phyloP scores from a whole-genome alignment of 441 rosid genomes.

The Populus hybrid region DNA sequence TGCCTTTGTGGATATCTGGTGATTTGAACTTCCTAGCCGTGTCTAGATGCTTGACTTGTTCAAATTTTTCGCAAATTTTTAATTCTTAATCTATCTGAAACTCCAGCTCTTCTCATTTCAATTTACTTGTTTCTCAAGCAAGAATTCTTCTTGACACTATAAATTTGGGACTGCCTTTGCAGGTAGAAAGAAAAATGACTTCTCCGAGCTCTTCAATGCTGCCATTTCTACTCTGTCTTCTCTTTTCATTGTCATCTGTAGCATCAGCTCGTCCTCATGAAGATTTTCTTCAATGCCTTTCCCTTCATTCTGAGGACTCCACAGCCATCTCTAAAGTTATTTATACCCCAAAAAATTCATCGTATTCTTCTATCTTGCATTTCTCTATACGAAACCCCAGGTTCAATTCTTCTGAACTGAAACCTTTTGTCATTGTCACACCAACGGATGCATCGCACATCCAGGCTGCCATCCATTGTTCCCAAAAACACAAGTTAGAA shows the following conservation, averaged over 20 bases:
- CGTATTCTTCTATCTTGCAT: slow-evolving; percentile 4
- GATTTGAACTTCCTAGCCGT: too few species aligned
- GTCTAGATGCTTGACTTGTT: too few species aligned
- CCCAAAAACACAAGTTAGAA: slow-evolving; percentile 31
- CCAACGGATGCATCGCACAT: slow-evolving; percentile 44
- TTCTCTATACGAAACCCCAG: slow-evolving; percentile 11
- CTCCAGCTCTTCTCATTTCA: background rate
- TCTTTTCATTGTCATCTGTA: too few species aligned
- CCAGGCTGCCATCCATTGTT: slow-evolving; percentile 45
- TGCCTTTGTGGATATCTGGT: too few species aligned
- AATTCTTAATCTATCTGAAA: background rate
- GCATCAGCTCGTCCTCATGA: background rate
- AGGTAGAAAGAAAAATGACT: background rate
- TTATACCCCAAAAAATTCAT: background rate
- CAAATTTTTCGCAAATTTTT: too few species aligned
- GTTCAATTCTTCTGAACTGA: background rate
- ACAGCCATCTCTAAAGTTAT: background rate
- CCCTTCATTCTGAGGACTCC: background rate
- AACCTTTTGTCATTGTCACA: slow-evolving; percentile 44
- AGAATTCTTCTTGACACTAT: background rate
- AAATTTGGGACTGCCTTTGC: background rate
- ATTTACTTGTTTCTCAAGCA: slow-evolving; percentile 11
- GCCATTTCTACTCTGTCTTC: too few species aligned
- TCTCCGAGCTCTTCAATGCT: too few species aligned
- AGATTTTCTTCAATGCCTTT: background rate